Percentiles rank a stretch among this genome's conserved stretches.
These are phyloP conservation scores for Pleurotus eryngii DNA, from an alignment of 768 basidiomycete genomes.

Conservation along the genomic window DNA sequence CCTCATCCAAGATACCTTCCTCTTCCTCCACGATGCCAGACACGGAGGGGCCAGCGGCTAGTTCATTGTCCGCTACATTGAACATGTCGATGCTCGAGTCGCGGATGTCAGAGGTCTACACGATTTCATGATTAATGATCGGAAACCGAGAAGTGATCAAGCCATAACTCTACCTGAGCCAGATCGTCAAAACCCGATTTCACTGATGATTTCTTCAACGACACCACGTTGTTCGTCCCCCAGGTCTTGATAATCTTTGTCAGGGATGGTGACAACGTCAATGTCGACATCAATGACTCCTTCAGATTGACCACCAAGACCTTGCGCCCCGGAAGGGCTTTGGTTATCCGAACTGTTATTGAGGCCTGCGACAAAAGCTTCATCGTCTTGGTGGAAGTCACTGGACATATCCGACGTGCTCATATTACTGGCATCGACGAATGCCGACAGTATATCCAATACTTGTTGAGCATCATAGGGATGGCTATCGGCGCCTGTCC, in stretches of 20 bases:
- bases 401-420: too few relatives aligned
- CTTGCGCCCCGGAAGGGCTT: too few relatives aligned
- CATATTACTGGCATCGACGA: not conserved
- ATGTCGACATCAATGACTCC: slow-evolving; percentile 13
- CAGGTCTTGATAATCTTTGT: not conserved
- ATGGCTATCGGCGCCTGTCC: too few relatives aligned
- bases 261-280: slow-evolving; percentile 9
- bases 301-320: not conserved
- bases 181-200: not conserved
- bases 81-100: not conserved
- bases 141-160: not conserved
- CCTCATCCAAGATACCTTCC: not conserved
- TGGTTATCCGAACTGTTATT: too few relatives aligned
- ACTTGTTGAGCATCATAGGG: not conserved
- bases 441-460: not conserved
- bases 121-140: not conserved
- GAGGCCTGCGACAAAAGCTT: too few relatives aligned
- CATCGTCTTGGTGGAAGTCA: too few relatives aligned
- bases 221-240: not conserved
- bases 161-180: not conserved
- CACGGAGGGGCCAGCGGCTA: not conserved
- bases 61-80: not conserved
- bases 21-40: slow-evolving; percentile 3
- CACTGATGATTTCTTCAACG: slow-evolving; percentile 5
- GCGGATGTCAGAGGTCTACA: not conserved